Base-by-base conservation (phyloP, 1,284 basidiomycete species). In the Apiotrichum sp. region DNA sequence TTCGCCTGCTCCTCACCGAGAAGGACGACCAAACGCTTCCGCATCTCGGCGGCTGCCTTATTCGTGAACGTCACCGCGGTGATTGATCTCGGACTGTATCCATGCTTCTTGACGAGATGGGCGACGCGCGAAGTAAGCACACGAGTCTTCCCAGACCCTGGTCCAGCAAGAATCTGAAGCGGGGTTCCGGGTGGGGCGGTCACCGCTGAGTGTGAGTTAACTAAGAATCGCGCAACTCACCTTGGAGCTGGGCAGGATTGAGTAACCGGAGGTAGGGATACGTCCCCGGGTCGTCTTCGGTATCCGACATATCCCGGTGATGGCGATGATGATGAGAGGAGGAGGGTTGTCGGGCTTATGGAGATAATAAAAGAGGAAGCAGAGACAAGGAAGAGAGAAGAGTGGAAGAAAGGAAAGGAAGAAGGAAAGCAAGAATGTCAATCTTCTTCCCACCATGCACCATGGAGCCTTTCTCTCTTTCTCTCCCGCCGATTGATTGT, bases 1-100 rank as follows among this genome's bases (percentile, higher is more conserved):
- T 79, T 77, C 1, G 86, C 86, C 6, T 73, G 70, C 29, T 82
- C 74, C 45, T 82, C 79, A 3, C 90, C 90, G 32, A 95, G 80
- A n/a, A 93, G 77, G 57, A 80, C 82, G 29, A 77, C 74, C 33
- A 96, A 77, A 3, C 92, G 81, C 61, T 83, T 80, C 58, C 83
- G 82, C 91, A 95, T 93, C 77, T 95, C 91, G 61, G 84, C 86
- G 1, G 91, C 89, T 3, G 91, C 89, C 75, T 93, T 92, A 78
- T 92, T 92, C 5, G 87, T 89, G 71, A 89, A 89, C 0, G 88
- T 89, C 2, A 90, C 87, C 1, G 87, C 86, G 60, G 85, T 87
- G 74, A 90, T 87, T 46, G 84, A 78, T 4, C 79, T 77, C 0
- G 88, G 83, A 9, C 78, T 71, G 32, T 86, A 72, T 10, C 68